Evolutionary conservation across 169 alveolate species (phyloP).

Genomic region (Fabrea salina): DNA sequence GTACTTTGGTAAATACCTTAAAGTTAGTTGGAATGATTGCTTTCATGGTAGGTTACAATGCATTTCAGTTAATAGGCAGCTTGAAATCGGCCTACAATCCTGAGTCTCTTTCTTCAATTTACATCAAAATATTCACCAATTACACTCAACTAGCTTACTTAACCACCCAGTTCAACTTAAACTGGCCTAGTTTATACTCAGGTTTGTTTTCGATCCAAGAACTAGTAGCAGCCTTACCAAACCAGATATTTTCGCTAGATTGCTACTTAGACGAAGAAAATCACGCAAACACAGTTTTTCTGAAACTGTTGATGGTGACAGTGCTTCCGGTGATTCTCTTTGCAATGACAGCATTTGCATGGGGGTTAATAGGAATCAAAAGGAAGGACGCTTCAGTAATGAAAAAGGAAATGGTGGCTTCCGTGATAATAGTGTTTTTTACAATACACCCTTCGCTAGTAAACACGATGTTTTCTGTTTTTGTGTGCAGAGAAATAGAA

Average conservation of each 20-base stretch:
- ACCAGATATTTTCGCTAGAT: constrained; percentile 1
- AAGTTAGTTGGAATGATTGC: background rate
- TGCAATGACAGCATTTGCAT: background rate
- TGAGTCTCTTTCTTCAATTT: background rate
- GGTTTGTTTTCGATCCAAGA: background rate
- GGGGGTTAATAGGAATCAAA: background rate
- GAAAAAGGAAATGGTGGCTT: constrained; percentile 20
- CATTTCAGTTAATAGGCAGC: background rate
- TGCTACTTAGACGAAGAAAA: background rate
- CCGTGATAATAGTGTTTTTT: constrained; percentile 47
- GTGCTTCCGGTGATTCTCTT: background rate
- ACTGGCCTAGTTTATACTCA: background rate
- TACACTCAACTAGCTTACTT: background rate
- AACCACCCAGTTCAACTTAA: background rate
- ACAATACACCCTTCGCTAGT: constrained; percentile 50
- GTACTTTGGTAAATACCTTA: background rate
- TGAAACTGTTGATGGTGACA: background rate
- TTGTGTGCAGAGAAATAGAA: constrained; percentile 34
- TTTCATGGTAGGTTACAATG: no score
- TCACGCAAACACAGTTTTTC: background rate
- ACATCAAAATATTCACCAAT: constrained; percentile 8
- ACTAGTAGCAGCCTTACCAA: background rate
- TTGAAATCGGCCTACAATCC: background rate
- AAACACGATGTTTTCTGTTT: constrained; percentile 34
- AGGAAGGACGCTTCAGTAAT: background rate